Percentiles rank a stretch among this genome's conserved stretches.
These are phyloP conservation scores for Ulota crispa DNA, from an alignment of 225 moss, liverwort and hornwort species.

Conservation along the genomic window DNA sequence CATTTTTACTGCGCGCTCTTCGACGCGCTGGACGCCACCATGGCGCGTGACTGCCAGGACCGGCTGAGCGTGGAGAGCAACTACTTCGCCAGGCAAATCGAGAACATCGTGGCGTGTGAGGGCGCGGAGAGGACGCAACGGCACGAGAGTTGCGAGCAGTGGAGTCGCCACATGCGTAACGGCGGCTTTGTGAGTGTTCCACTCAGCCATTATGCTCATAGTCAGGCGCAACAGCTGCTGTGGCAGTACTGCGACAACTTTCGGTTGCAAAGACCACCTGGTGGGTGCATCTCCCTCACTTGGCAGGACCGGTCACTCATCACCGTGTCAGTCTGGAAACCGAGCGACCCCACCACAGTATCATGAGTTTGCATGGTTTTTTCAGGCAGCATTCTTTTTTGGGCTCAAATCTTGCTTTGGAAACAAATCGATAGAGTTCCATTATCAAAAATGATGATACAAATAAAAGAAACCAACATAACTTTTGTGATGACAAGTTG, in stretches of 20 bases:
- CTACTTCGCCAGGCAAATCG: conserved; percentile 63
- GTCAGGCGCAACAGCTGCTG: conserved; percentile 71
- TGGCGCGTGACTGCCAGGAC: conserved; percentile 62
- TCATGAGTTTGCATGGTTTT: neutral
- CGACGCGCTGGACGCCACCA: conserved; percentile 64
- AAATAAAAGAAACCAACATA: too few relatives aligned
- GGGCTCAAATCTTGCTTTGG: too few relatives aligned
- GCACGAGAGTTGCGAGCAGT: conserved; percentile 55
- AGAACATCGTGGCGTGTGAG: conserved; percentile 60
- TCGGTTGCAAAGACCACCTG: conserved; percentile 43
- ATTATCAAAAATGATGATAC: too few relatives aligned
- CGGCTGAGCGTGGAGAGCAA: conserved; percentile 63
- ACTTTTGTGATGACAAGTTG: too few relatives aligned
- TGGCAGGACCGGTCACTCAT: conserved; percentile 71
- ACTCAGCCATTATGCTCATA: conserved; percentile 73
- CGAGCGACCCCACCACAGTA: conserved; percentile 18
- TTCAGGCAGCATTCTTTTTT: too few relatives aligned
- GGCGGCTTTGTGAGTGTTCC: conserved; percentile 41
- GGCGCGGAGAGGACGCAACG: conserved; percentile 49
- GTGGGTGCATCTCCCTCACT: conserved; percentile 47
- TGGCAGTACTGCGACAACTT: conserved; percentile 74
- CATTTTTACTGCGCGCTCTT: conserved; percentile 75
- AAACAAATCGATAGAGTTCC: too few relatives aligned
- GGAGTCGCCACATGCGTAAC: conserved; percentile 41
- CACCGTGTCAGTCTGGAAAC: conserved; percentile 68